Evolutionary conservation across 108 stramenopile species (phyloP).

Genomic region (Cyclotella kingstonii): DNA sequence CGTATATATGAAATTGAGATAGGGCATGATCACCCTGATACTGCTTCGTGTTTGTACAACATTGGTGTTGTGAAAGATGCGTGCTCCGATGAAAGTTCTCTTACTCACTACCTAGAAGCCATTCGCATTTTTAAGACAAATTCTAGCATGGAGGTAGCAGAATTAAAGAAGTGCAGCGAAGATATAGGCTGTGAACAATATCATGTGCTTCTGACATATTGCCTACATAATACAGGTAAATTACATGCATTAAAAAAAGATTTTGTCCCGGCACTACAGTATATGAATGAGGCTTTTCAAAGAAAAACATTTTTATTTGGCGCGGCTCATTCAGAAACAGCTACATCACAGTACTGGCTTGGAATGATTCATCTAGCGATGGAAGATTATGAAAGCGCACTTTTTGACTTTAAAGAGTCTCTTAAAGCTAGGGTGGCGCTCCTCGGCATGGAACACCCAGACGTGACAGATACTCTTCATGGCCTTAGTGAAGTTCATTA

Average conservation of each 20-base stretch:
- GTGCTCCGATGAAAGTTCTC: constrained; percentile 13
- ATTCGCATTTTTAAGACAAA: constrained; percentile 31
- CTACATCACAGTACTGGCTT: constrained; percentile 41
- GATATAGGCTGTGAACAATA: no score
- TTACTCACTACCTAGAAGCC: constrained; percentile 23
- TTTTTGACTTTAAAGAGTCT: constrained; percentile 36
- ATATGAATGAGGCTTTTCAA: constrained; percentile 31
- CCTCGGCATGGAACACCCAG: constrained; percentile 33
- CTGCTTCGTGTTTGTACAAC: constrained; percentile 40
- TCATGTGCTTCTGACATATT: constrained; percentile 15
- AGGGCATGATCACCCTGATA: constrained; percentile 10
- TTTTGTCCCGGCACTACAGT: constrained; percentile 18
- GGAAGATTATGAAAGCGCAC: constrained; percentile 28
- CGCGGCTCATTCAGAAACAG: constrained; percentile 28
- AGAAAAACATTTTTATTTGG: constrained; percentile 21
- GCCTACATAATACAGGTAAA: constrained; percentile 31
- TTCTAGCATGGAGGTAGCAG: no score
- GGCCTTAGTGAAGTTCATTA: constrained; percentile 43
- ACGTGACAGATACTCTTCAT: constrained; percentile 32
- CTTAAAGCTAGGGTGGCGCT: constrained; percentile 32
- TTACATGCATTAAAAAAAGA: constrained; percentile 18
- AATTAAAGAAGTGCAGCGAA: no score
- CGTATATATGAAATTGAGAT: constrained; percentile 14
- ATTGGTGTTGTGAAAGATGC: constrained; percentile 34
- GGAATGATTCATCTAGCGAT: constrained; percentile 35